Percentiles rank a stretch among this genome's conserved stretches.
Evolutionary conservation across 805 yeast genomes (phyloP).

Genomic region (Zygotorulaspora florentina): DNA sequence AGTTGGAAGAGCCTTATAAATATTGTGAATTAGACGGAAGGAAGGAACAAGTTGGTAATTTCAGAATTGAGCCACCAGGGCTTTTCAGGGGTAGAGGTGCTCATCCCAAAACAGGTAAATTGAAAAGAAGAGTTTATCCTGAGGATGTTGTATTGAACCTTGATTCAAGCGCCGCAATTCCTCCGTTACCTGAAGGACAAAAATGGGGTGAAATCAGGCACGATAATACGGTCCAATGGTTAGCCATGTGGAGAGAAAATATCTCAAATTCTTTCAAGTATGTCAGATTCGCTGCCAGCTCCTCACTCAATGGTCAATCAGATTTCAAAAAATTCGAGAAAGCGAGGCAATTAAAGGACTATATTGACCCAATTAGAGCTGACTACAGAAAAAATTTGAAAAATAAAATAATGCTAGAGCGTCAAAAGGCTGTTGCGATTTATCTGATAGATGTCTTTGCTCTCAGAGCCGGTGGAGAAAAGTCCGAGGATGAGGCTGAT

Average conservation of each 20-base stretch:
- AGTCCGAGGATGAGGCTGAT: constrained; percentile 95
- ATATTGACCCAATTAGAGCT: constrained; percentile 65
- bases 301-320: constrained; percentile 85
- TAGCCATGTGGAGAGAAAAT: constrained; percentile 96
- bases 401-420: constrained; percentile 70
- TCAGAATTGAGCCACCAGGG: constrained; percentile 94
- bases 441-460: constrained; percentile 91
- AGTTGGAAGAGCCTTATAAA: constrained; percentile 73
- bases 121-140: constrained; percentile 81
- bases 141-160: constrained; percentile 85
- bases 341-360: constrained; percentile 75
- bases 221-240: constrained; percentile 90
- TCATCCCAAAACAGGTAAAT: constrained; percentile 91
- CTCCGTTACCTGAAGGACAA: constrained; percentile 83
- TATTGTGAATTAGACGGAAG: constrained; percentile 81
- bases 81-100: constrained; percentile 94
- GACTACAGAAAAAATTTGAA: constrained; percentile 71
- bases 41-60: constrained; percentile 88
- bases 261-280: constrained; percentile 79
- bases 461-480: constrained; percentile 96
- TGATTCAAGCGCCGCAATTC: constrained; percentile 66
- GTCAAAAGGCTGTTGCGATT: constrained; percentile 92
- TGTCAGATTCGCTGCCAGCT: constrained; percentile 86
- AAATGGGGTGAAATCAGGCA: constrained; percentile 85
- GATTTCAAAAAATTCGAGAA: constrained; percentile 91